phyloP scores from a whole-genome alignment of 2,329 filamentous ascomycete genomes.

The Diaporthe destruens region DNA sequence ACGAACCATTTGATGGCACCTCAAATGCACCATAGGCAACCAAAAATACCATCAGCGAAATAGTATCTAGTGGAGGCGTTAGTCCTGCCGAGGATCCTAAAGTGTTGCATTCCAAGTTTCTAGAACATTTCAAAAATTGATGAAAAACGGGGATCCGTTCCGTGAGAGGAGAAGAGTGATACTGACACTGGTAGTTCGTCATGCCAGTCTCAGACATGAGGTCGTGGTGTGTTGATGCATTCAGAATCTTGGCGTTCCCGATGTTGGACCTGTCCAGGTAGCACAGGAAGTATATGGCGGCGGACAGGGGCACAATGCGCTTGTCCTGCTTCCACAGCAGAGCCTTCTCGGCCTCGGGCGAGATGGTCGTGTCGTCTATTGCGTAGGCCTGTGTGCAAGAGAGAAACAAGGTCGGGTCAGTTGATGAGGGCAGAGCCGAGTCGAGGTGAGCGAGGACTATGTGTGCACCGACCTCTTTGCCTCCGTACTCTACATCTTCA shows the following conservation, averaged over 20 bases:
- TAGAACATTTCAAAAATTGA: too few species aligned
- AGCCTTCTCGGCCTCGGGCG: conserved; percentile 34
- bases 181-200: conserved; percentile 64
- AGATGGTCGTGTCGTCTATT: background rate
- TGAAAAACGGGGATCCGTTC: too few species aligned
- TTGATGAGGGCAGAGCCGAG: background rate
- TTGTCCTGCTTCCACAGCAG: conserved; percentile 60
- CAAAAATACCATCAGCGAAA: conserved; percentile 68
- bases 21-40: conserved; percentile 70
- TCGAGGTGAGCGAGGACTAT: background rate
- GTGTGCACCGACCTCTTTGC: conserved; percentile 32
- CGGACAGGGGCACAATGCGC: conserved; percentile 66
- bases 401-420: too few species aligned
- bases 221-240: conserved; percentile 68
- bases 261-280: conserved; percentile 72
- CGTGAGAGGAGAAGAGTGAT: too few species aligned
- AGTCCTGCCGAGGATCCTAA: too few species aligned
- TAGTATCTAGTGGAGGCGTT: conserved; percentile 51
- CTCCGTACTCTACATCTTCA: conserved; percentile 34
- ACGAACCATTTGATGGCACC: conserved; percentile 67
- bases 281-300: conserved; percentile 66
- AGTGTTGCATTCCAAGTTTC: too few species aligned
- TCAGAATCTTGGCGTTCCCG: conserved; percentile 74
- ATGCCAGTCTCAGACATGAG: conserved; percentile 71
- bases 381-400: conserved; percentile 1